These are phyloP conservation scores for Microdochium bolleyi DNA, from an alignment of 2,329 filamentous ascomycete genomes.

Conservation along the genomic window DNA sequence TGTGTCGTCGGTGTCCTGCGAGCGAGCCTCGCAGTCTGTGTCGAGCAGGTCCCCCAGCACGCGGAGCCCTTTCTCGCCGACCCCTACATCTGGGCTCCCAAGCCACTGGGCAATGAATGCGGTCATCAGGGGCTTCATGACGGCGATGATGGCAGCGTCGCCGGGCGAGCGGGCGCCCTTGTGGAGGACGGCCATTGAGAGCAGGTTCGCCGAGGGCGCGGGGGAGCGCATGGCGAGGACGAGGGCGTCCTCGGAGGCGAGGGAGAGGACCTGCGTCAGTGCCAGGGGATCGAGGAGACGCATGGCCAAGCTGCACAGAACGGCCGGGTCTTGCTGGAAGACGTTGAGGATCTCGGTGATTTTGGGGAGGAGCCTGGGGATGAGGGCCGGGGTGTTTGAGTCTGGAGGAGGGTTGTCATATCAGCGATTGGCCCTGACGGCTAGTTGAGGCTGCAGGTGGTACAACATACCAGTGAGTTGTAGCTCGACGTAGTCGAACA, in stretches of 20 bases:
- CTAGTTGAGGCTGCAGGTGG: background rate
- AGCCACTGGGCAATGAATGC: constrained; percentile 46
- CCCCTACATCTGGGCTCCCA: constrained; percentile 40
- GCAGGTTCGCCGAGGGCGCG: constrained; percentile 46
- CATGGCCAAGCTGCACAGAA: constrained; percentile 42
- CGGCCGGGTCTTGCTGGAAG: constrained; percentile 40
- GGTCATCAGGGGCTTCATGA: constrained; percentile 38
- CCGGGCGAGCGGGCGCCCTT: constrained; percentile 42
- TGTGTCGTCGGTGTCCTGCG: constrained; percentile 12
- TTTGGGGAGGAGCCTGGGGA: constrained; percentile 43
- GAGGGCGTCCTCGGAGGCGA: constrained; percentile 43
- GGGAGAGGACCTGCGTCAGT: constrained; percentile 40
- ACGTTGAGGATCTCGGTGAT: constrained; percentile 44
- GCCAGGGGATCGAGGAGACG: constrained; percentile 47
- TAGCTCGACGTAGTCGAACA: constrained; percentile 52
- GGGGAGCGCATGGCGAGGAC: constrained; percentile 45
- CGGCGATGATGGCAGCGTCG: constrained; percentile 41
- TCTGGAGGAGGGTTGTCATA: constrained; percentile 26
- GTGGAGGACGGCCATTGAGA: constrained; percentile 47
- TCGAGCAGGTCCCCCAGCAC: constrained; percentile 47
- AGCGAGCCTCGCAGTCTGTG: constrained; percentile 39
- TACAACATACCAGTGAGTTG: constrained; percentile 41
- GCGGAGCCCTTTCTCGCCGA: constrained; percentile 43
- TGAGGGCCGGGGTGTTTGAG: constrained; percentile 41
- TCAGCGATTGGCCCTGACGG: background rate